phyloP scores from a whole-genome alignment of 371 early-diverging fungal genomes.

The Actinomortierella ambigua region DNA sequence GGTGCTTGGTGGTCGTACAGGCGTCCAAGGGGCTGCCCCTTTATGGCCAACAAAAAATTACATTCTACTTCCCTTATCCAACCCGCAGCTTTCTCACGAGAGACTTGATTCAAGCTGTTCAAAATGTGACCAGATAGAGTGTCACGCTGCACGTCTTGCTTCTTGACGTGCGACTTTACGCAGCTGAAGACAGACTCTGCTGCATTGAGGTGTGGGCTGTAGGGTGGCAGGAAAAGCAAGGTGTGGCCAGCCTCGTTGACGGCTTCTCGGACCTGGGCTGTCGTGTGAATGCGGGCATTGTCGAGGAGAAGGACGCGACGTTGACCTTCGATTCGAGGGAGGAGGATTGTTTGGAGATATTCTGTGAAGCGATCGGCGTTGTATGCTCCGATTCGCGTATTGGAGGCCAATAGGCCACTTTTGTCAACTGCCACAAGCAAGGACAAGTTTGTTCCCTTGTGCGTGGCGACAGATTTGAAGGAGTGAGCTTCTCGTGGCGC shows the following conservation, averaged over 20 bases:
- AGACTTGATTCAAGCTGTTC: neutral
- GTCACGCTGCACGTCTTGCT: neutral
- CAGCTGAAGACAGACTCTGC: conserved; percentile 4
- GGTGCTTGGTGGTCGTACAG: neutral
- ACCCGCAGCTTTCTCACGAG: neutral
- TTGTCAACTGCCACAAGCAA: conserved; percentile 8
- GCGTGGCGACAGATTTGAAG: neutral
- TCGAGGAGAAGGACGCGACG: conserved; percentile 1
- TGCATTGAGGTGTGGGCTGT: conserved; percentile 7
- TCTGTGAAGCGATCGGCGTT: neutral
- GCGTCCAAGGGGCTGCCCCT: neutral
- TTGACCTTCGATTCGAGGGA: no score
- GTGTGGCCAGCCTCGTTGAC: neutral
- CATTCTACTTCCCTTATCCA: conserved; percentile 3
- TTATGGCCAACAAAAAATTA: conserved; percentile 2
- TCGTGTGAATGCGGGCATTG: conserved; percentile 3
- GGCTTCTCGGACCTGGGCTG: neutral
- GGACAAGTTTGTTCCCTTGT: neutral
- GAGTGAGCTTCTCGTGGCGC: neutral
- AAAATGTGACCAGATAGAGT: neutral
- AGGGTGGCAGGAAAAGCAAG: conserved; percentile 1
- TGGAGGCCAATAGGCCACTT: neutral
- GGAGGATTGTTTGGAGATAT: neutral
- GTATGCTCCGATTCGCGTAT: neutral
- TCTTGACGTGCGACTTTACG: conserved; percentile 1